phyloP scores from a whole-genome alignment of 495 filamentous ascomycete species.

The Penicillium flavigenum region DNA sequence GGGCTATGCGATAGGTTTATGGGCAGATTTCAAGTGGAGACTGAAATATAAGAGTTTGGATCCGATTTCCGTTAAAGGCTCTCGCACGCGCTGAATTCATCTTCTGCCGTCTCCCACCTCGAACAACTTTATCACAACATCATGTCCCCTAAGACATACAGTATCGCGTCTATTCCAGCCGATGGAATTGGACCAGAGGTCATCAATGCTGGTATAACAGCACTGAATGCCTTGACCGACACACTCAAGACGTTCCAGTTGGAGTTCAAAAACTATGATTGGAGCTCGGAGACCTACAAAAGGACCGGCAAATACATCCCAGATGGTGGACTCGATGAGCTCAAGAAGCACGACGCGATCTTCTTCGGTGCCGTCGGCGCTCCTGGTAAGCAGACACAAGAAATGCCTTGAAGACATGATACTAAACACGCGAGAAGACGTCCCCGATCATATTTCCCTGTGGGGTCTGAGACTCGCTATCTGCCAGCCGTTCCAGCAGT shows the following conservation, averaged over 20 bases:
- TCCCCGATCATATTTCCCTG: slow-evolving; percentile 58
- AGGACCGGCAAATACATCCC: slow-evolving; percentile 53
- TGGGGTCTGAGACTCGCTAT: slow-evolving; percentile 56
- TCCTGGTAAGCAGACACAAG: slow-evolving; percentile 38
- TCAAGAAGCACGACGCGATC: slow-evolving; percentile 56
- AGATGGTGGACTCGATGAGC: slow-evolving; percentile 49
- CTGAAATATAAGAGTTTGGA: not conserved
- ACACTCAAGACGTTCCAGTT: slow-evolving; percentile 48
- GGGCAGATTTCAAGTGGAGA: slow-evolving; percentile 11
- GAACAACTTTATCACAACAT: not conserved
- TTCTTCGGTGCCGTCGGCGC: slow-evolving; percentile 58
- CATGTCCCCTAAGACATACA: slow-evolving; percentile 39
- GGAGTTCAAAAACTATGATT: slow-evolving; percentile 50
- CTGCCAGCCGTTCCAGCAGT: slow-evolving; percentile 55
- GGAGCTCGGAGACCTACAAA: slow-evolving; percentile 55
- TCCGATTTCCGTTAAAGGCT: slow-evolving; percentile 12
- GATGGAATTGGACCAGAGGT: slow-evolving; percentile 59
- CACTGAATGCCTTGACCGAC: slow-evolving; percentile 45
- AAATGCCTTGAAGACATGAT: not conserved
- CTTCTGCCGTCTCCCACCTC: slow-evolving; percentile 6
- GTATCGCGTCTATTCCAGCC: slow-evolving; percentile 52
- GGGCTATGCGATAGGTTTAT: slow-evolving; percentile 7
- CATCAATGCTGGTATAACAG: slow-evolving; percentile 46
- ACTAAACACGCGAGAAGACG: slow-evolving; percentile 39
- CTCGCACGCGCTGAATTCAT: slow-evolving; percentile 16